Evolutionary conservation across 2,329 filamentous ascomycete genomes (phyloP).

Genomic region (Neofusicoccum laricinum): DNA sequence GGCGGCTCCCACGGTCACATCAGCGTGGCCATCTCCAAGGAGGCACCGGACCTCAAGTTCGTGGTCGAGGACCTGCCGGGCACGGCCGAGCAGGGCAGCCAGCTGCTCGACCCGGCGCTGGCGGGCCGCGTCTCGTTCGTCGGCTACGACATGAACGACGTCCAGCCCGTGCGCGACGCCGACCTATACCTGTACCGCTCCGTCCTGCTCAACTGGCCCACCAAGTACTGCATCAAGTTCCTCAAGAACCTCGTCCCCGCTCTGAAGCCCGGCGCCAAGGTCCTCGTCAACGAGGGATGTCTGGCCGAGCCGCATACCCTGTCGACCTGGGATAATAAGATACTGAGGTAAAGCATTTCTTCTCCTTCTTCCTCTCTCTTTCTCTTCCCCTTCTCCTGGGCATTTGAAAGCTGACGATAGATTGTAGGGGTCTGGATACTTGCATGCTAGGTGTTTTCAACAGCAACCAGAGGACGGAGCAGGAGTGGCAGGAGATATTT

Average conservation of each 20-base stretch:
- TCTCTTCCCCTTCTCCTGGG: neutral
- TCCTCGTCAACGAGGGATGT: constrained; percentile 15
- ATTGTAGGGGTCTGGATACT: constrained; percentile 1
- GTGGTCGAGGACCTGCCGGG: constrained; percentile 31
- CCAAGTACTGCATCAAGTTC: constrained; percentile 39
- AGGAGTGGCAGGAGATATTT: constrained; percentile 12
- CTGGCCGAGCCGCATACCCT: neutral
- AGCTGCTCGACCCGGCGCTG: constrained; percentile 18
- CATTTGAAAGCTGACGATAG: too few relatives aligned
- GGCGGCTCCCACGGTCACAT: constrained; percentile 19
- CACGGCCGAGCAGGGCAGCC: constrained; percentile 15
- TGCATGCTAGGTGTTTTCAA: constrained; percentile 2
- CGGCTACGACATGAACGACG: constrained; percentile 57
- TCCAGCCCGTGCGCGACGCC: constrained; percentile 51
- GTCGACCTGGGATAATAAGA: neutral
- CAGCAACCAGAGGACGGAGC: neutral
- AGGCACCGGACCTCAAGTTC: constrained; percentile 29
- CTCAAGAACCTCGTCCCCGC: constrained; percentile 40
- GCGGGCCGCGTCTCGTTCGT: constrained; percentile 35
- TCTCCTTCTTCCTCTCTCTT: neutral
- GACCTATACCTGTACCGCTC: constrained; percentile 59
- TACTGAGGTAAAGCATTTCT: neutral
- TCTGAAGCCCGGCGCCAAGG: constrained; percentile 26
- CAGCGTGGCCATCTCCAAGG: constrained; percentile 26
- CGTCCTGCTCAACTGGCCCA: constrained; percentile 62